Evolutionary conservation across 2,329 filamentous ascomycete species (phyloP), one percentile per base, ranked within the genome.

Genomic region (Knufia fluminis): DNA sequence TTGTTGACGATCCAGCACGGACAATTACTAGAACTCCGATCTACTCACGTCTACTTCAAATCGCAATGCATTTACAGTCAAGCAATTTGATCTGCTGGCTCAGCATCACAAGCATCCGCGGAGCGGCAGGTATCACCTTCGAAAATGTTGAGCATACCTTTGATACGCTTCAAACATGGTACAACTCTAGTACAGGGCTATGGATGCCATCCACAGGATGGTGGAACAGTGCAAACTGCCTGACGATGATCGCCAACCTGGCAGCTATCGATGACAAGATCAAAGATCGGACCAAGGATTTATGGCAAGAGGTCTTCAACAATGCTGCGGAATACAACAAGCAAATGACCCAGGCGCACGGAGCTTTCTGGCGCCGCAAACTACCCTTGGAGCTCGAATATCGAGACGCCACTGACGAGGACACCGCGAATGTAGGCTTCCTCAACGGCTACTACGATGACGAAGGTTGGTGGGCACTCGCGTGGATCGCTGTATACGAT

Each of bases 201-300:
- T 87, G 80, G 80, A 26, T 40, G 33, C 66, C 78, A 48, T 74
- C 75, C 0, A 73, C 75, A 6, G 74, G 75, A n/a, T 88, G 84
- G 84, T 88, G 84, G 84, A 85, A 86, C 60, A 75, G 76, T 47
- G 84, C 77, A 39, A 87, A 86, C 60, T 73, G 74, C 50, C 67
- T 87, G 52, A 84, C 80, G 0, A 74, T 73, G 2, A 64, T 86
- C 16, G 76, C 73, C 46, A 78, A 86, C 49, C 64, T 78, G 20
- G 68, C 69, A 6, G 62, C 63, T 1, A 42, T 66, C 23, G 66
- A 69, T 49, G 58, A 58, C 0, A 59, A 64, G 0, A 46, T 46
- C 46, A 48, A 40, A 40, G 14, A 40, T 19, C 35, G 20, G 16
- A 31, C 23, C n/a, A 12, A 19, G 20, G 14, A 48, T 32, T 22